Evolutionary conservation across 805 yeast species (phyloP).

Genomic region (Hanseniaspora valbyensis): DNA sequence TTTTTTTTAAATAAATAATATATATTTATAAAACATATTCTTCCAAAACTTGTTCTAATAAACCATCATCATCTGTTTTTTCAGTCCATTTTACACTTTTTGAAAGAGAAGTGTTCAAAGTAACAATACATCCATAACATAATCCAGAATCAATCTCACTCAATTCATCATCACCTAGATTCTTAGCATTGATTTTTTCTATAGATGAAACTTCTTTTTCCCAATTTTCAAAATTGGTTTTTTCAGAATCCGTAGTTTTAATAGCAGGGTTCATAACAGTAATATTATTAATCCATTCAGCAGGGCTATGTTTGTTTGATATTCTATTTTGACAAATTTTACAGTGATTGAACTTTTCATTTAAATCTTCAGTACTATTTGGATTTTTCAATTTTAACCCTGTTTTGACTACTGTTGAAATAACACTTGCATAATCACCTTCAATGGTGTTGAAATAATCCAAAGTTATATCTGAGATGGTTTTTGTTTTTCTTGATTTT

Average conservation of each 20-base stretch:
- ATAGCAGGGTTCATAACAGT: conserved; percentile 51
- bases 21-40: conserved; percentile 40
- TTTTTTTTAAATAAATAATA: too few relatives aligned
- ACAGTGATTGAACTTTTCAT: conserved; percentile 32
- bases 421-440: conserved; percentile 72
- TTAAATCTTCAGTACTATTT: conserved; percentile 11
- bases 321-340: conserved; percentile 41
- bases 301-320: conserved; percentile 35
- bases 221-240: conserved; percentile 30
- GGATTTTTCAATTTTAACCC: conserved; percentile 65
- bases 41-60: conserved; percentile 33
- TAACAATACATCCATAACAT: conserved; percentile 70
- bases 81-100: conserved; percentile 31
- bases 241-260: conserved; percentile 36
- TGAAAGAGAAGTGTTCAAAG: conserved; percentile 37
- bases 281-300: conserved; percentile 55
- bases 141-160: conserved; percentile 26
- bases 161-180: conserved; percentile 17
- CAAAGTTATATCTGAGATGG: conserved; percentile 67
- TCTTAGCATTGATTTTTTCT: not conserved
- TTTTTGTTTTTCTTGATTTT: conserved; percentile 32
- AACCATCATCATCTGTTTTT: conserved; percentile 25
- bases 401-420: conserved; percentile 83
- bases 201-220: not conserved
- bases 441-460: conserved; percentile 65